These are phyloP conservation scores for Azolla pinnata DNA, from an alignment of 75 land plant species.

Conservation along the genomic window DNA sequence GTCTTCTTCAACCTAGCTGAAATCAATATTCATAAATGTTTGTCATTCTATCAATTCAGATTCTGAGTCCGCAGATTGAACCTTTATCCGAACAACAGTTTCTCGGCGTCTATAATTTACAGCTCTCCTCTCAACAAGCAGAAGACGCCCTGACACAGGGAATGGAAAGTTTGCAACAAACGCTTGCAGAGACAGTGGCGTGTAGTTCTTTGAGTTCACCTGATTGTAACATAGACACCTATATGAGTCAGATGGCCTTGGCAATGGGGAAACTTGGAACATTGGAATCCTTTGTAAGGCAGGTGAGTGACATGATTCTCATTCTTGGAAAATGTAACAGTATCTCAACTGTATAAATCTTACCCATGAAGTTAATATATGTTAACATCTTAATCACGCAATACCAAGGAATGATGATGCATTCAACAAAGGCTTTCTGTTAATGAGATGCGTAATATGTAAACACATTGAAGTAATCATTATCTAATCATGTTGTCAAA, in stretches of 20 bases:
- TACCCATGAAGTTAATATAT: too few species aligned
- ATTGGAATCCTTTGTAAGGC: constrained; percentile 62
- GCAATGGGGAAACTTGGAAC: constrained; percentile 76
- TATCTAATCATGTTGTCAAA: too few species aligned
- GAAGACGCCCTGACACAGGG: constrained; percentile 70
- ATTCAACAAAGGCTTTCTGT: too few species aligned
- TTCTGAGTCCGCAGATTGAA: constrained; percentile 49
- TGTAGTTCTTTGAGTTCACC: constrained; percentile 33
- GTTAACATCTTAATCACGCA: too few species aligned
- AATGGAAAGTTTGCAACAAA: constrained; percentile 46
- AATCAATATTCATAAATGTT: too few species aligned
- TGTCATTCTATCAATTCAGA: constrained; percentile 17
- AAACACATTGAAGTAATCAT: too few species aligned
- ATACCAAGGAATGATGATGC: too few species aligned
- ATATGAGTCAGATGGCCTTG: constrained; percentile 38
- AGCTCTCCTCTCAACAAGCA: constrained; percentile 64
- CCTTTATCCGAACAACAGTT: constrained; percentile 55
- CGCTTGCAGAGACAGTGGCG: constrained; percentile 54
- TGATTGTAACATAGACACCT: constrained; percentile 23
- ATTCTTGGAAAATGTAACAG: too few species aligned
- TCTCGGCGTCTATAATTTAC: constrained; percentile 38
- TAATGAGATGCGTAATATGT: too few species aligned
- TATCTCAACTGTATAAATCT: too few species aligned
- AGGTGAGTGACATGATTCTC: too few species aligned
- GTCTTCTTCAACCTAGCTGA: too few species aligned